Evolutionary conservation across 257 asterid genomes (phyloP), one percentile per base, ranked within the genome.

Genomic region (Gentiana straminea): DNA sequence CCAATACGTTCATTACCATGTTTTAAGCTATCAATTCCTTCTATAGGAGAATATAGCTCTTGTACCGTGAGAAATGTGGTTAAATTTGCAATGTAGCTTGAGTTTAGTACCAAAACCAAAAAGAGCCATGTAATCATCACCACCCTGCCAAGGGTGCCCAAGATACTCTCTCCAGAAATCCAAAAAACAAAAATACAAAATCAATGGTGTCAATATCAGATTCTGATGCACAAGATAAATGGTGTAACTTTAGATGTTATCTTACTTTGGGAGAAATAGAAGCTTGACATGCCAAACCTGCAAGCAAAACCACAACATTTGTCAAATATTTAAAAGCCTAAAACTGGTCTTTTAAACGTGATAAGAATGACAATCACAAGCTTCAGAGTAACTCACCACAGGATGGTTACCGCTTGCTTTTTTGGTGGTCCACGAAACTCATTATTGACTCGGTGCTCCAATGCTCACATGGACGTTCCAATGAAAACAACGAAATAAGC

Each of bases 361-460:
- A n/a, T n/a, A n/a, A n/a, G n/a, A n/a, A n/a, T n/a, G n/a, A n/a
- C n/a, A n/a, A n/a, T n/a, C n/a, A n/a, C n/a, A n/a, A n/a, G n/a
- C n/a, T n/a, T n/a, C n/a, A n/a, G n/a, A n/a, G 45, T 5, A 55
- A 69, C 86, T 79, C 54, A 84, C 94, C 80, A 70, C 64, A 84
- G 65, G 67, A 84, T 73, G 46, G 89, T 81, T 58, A 63, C 68
- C 7, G 81, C 68, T 65, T 84, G 94, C 69, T 55, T 74, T 51
- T 57, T 62, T 46, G 89, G 94, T 13, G 94, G 76, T 62, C 94
- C 94, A n/a, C 94, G 89, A 49, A 84, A 84, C 9, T 84, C 89
- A 49, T 81, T 80, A 43, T 84, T 84, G 41, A 58, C 75, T 52
- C 89, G 73, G 63, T 84, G 94, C 74, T 84, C 94, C 38, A 84